Evolutionary conservation across 2,329 filamentous ascomycete species (phyloP), one percentile per base, ranked within the genome.

Genomic region (Aspergillus ochraceoroseus): DNA sequence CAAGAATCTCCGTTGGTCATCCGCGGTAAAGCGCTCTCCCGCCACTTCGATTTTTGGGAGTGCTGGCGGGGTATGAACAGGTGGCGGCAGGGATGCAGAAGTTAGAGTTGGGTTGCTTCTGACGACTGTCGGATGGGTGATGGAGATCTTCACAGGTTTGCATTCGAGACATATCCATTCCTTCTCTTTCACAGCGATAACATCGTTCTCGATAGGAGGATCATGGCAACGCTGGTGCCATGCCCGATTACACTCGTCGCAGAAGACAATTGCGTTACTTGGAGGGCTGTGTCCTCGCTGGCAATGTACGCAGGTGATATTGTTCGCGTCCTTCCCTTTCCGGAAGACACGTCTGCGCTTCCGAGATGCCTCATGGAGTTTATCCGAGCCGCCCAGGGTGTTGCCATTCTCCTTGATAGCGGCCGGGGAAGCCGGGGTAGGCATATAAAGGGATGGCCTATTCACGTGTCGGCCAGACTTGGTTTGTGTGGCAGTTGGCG

Each of bases 181-280:
- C 44, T 77, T 77, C 47, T 78, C 76, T 48, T 80, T 71, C 45
- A 85, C 75, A 23, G 73, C 73, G 32, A 89, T 76, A 13, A 83
- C 77, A 12, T 82, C 77, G 46, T 82, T 76, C n/a, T 75, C 73
- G 45, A 94, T 85, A 6, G 76, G 75, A 1, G 86, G 86, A 43
- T 85, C 76, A 61, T 94, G 86, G 56, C 87, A 94, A 54, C 79
- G 78, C 60, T 88, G 85, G 63, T 94, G 87, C 76, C 87, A 94
- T 28, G 81, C 78, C 19, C 74, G 72, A 59, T 87, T 85, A 68
- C 87, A 94, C 11, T 80, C 80, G 63, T 90, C 85, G 66, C 87
- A 94, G 62, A 89, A 87, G 2, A 92, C 85, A 58, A 94, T 89
- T 65, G 82, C 77, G 65, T 92, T 92, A 52, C 70, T 79, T n/a